Evolutionary conservation across 2,329 filamentous ascomycete species (phyloP), one percentile per base, ranked within the genome.

Genomic region (Penicillium brasilianum): DNA sequence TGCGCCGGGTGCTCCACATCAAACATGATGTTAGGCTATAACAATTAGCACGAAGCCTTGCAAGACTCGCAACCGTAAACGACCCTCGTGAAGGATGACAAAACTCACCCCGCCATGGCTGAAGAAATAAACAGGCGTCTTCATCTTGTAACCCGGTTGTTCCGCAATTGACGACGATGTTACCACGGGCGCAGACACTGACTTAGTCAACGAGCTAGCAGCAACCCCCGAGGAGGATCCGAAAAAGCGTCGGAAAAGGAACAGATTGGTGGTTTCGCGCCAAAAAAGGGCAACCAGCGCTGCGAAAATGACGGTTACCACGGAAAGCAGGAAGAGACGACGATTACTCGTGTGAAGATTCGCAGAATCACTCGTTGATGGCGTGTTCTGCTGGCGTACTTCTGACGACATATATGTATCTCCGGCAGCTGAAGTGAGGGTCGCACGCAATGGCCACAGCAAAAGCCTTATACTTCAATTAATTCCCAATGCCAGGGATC

Each of bases 1-100:
- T 89, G 91, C 10, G 86, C 90, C 1, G 88, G 87, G 71, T 93
- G 90, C 0, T 85, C 73, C 4, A 80, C 85, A n/a, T 90, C 82
- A 70, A 88, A 89, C 81, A 90, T 89, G 37, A 90, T 82, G 66
- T 83, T 87, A 4, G 89, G 89, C 76, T 78, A 20, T 6, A 1
- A 1, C 30, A 9, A 34, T 65, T 13, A 61, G 32, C 28, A 49
- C 49, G 13, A 18, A 34, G 8, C 6, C 48, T 4, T 3, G 16
- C 6, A n/a, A n/a, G n/a, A n/a, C n/a, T n/a, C n/a, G n/a, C n/a
- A n/a, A 36, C 9, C 10, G 7, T 7, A 20, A 22, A 3, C 48
- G 10, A 48, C 16, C 20, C 8, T 28, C 13, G 11, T 34, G 6
- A 18, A 18, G n/a, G 18, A 28, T 44, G 18, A n/a, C 20, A 25